These are phyloP conservation scores for Nothophaeocryptopus gaeumannii DNA, from an alignment of 2,329 filamentous ascomycete genomes.

Conservation along the genomic window DNA sequence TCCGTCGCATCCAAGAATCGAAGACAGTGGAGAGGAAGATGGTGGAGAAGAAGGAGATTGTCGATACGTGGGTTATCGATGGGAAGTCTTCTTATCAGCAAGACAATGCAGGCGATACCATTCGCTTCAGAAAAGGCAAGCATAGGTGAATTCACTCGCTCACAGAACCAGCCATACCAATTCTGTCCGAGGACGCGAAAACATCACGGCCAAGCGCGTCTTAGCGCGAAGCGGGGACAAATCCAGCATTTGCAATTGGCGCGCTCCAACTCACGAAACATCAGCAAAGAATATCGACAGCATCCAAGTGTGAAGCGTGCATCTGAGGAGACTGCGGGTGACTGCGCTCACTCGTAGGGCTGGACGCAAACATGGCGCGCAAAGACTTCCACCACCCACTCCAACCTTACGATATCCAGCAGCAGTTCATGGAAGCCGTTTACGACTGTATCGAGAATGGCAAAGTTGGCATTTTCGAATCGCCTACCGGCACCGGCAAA, in stretches of 20 bases:
- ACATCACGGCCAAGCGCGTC: conserved; percentile 21
- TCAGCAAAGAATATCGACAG: too few species aligned
- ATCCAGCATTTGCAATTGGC: neutral
- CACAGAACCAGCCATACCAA: neutral
- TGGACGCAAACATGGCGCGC: conserved; percentile 18
- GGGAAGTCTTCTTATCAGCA: conserved; percentile 19
- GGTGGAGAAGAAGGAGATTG: conserved; percentile 65
- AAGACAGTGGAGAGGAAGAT: conserved; percentile 60
- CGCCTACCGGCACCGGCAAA: conserved; percentile 85
- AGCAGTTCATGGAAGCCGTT: conserved; percentile 79
- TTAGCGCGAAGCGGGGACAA: conserved; percentile 22
- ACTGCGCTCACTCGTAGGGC: too few species aligned
- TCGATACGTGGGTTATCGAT: conserved; percentile 66
- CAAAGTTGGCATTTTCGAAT: conserved; percentile 85
- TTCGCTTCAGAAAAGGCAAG: conserved; percentile 45
- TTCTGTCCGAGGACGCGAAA: conserved; percentile 3
- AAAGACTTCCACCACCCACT: conserved; percentile 81
- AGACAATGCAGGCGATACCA: conserved; percentile 20
- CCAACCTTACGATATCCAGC: conserved; percentile 81
- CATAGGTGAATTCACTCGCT: conserved; percentile 37
- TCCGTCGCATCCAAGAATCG: conserved; percentile 67
- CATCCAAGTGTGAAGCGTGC: too few species aligned
- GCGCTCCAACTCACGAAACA: neutral
- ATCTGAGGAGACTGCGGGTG: too few species aligned
- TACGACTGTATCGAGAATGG: conserved; percentile 76